These are phyloP conservation scores for Pseudozyma thailandica DNA, from an alignment of 1,284 basidiomycete genomes.

Conservation along the genomic window DNA sequence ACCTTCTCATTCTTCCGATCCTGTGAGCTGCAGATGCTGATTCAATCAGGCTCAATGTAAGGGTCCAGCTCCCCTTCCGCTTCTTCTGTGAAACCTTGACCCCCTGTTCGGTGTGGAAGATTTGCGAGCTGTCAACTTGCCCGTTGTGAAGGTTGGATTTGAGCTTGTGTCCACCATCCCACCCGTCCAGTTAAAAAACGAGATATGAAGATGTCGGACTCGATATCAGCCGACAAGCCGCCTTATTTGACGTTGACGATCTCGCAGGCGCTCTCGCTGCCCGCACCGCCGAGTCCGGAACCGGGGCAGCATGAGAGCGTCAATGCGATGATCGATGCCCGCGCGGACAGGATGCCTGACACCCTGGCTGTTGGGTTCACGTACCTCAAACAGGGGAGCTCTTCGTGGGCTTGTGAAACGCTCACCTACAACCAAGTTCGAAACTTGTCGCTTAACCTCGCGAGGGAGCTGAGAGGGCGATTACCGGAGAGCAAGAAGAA, in stretches of 20 bases:
- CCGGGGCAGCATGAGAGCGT: slow-evolving; percentile 66
- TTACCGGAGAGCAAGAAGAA: slow-evolving; percentile 11
- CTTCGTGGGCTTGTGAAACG: slow-evolving; percentile 52
- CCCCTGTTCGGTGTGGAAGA: not conserved
- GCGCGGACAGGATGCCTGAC: slow-evolving; percentile 61
- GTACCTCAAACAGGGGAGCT: slow-evolving; percentile 11
- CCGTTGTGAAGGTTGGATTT: no score
- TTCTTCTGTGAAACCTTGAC: not conserved
- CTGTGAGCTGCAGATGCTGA: slow-evolving; percentile 31
- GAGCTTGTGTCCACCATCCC: not conserved
- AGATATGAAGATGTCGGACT: slow-evolving; percentile 10
- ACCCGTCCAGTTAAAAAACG: not conserved
- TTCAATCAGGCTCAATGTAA: slow-evolving; percentile 19
- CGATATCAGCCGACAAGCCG: slow-evolving; percentile 22
- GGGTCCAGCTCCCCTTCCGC: slow-evolving; percentile 19
- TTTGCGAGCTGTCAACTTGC: no score
- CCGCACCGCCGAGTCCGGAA: slow-evolving; percentile 49
- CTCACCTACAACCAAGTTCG: slow-evolving; percentile 48
- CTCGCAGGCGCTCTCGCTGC: slow-evolving; percentile 38
- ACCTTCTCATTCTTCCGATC: slow-evolving; percentile 14
- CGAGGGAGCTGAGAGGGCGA: slow-evolving; percentile 7
- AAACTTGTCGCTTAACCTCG: slow-evolving; percentile 7
- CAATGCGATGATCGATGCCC: slow-evolving; percentile 66
- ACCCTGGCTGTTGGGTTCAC: slow-evolving; percentile 69
- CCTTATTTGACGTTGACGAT: slow-evolving; percentile 49